Evolutionary conservation across 805 yeast genomes (phyloP), one percentile per base, ranked within the genome.

Genomic region (Gaillardinia entomophila): DNA sequence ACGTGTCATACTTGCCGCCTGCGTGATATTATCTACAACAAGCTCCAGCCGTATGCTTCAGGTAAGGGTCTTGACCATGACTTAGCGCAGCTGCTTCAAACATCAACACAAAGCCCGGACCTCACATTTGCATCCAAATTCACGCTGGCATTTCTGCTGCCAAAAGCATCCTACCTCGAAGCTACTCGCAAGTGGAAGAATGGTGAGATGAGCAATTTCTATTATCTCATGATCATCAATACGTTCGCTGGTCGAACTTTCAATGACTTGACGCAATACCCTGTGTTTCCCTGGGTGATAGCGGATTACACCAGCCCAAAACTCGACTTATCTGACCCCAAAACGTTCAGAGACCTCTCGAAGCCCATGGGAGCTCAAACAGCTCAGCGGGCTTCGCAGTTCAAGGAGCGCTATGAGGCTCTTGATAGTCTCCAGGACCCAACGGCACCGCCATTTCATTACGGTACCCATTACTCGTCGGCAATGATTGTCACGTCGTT

Each of bases 331-430:
- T 50, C 58, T 3, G 63, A 85, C 44, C 79, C 84, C 0, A 59
- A 64, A 6, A 60, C 80, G 0, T 87, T 71, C 49, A 63, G 96
- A 42, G 95, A 87, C 49, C 60, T 87, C 16, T 71, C 85, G 0
- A 85, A 83, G 46, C 96, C 96, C 1, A 88, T 87, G 96, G 96
- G 96, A 2, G 95, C 89, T 0, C 96, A 87, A 51, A 63, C 76
- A 2, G 51, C 54, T 2, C 66, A 64, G 2, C 64, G 96, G 36
- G 84, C 79, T 2, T 42, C 49, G 1, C 77, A 76, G 46, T 87
- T 86, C 46, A 59, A 63, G 30, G 92, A 85, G 35, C 57, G 96
- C 33, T 88, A 68, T 45, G 80, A 80, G 14, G 88, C 94, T 0
- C 57, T 85, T 16, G 70, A 62, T 15, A 77, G 82, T 33, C 60